Conservation (phyloP, 805 yeast genomes). For the Wickerhamomyces mucosus region DNA sequence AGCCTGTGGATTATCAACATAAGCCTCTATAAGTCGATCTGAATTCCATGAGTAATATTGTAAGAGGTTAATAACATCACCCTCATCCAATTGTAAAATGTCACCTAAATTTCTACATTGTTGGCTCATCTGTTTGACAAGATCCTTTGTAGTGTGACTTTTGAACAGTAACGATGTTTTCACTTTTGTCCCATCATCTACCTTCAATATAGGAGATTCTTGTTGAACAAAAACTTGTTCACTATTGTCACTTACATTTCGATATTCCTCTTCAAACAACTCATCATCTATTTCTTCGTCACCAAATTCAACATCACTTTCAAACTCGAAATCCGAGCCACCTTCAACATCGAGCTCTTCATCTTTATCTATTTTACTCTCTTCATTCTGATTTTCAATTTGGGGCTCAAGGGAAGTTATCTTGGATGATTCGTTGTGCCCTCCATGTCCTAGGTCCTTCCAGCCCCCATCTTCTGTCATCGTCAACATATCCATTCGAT, state of each 20-base stretch:
- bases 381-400: no score
- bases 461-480: no score
- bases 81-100: constrained; percentile 28
- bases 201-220: no score
- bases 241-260: constrained; percentile 7
- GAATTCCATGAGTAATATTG: constrained; percentile 49
- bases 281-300: constrained; percentile 15
- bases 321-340: constrained; percentile 2
- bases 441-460: no score
- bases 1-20: constrained; percentile 33
- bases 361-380: no score
- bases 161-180: constrained; percentile 4
- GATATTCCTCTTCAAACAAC: constrained; percentile 17
- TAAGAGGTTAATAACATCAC: constrained; percentile 34
- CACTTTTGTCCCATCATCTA: no score
- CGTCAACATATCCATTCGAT: no score
- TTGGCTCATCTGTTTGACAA: constrained; percentile 9
- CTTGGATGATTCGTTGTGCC: no score
- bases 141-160: constrained; percentile 22
- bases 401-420: no score
- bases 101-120: constrained; percentile 26
- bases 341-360: constrained; percentile 3
- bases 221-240: constrained; percentile 11
- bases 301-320: constrained; percentile 8
- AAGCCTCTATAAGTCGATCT: constrained; percentile 45